Base-by-base conservation (phyloP, 1,284 basidiomycete species). In the Ustilago curta region DNA sequence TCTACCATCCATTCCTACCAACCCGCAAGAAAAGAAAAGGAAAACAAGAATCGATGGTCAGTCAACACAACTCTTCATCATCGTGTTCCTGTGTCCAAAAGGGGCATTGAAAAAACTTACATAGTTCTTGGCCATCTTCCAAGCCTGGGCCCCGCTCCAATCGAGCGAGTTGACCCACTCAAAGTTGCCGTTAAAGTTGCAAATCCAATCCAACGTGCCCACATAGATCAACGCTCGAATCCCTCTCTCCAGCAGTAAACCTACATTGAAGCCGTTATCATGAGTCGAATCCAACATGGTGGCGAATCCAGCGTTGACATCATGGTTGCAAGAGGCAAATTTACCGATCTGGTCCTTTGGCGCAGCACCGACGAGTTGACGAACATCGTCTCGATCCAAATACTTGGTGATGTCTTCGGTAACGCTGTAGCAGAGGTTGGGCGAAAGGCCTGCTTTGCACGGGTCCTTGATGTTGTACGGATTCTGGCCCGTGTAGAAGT, bases 161-260 rank as follows among this genome's bases (percentile, higher is more conserved):
- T 74, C 73, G 29, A 78, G 52, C 4, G 56, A 53, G 6, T 55
- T 49, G 49, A 78, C 79, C 71, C 69, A 79, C 25, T 63, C 59
- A 42, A 62, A 60, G 62, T 78, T 79, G 9, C 76, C 72, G 31
- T 78, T 55, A 32, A 65, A 73, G 66, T 82, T 83, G 68, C 81
- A 85, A 54, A 79, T 83, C 80, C 82, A 84, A 63, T 85, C 83
- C 21, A 79, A 56, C 25, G 79, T 80, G 3, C 91, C 91, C 6
- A 90, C 90, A 73, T 92, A 92, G 66, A 93, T 90, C 53, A 94
- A 87, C 27, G 93, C 86, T 21, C 89, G 87, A 42, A 94, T 85
- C 6, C 90, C 91, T 31, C 91, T 89, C 80, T 94, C 92, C 21
- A 94, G 88, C 35, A 95, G 88, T 2, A 87, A 90, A 1, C 89